phyloP scores from a whole-genome alignment of 768 basidiomycete species.

The Amanita polypyramis region DNA sequence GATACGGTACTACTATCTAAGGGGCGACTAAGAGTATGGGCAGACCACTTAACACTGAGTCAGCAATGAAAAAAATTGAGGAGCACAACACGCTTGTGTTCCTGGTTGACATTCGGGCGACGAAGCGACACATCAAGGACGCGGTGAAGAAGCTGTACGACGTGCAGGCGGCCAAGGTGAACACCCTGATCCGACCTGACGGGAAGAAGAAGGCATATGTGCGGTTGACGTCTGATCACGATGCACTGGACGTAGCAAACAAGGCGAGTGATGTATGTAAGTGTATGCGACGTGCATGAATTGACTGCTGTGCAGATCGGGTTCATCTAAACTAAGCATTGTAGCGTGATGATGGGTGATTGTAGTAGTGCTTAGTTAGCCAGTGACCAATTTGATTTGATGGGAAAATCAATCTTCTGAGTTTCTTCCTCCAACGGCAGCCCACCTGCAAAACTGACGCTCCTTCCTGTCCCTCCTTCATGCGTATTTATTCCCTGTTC shows the following conservation, averaged over 20 bases:
- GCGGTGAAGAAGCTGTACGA: slow-evolving; percentile 99
- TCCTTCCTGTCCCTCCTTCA: slow-evolving; percentile 8
- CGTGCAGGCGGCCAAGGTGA: slow-evolving; percentile 91
- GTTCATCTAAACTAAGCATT: slow-evolving; percentile 94
- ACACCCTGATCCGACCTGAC: slow-evolving; percentile 97
- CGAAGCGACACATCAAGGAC: slow-evolving; percentile 99
- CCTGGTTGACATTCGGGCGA: slow-evolving; percentile 88
- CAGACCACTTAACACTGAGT: slow-evolving; percentile 89
- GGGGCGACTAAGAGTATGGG: not conserved
- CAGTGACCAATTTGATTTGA: not conserved
- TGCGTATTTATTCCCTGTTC: slow-evolving; percentile 20
- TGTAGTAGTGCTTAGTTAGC: slow-evolving; percentile 1
- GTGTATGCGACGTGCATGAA: slow-evolving; percentile 1
- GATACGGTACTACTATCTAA: not conserved
- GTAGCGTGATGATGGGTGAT: slow-evolving; percentile 4
- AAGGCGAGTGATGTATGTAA: slow-evolving; percentile 43
- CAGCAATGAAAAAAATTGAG: slow-evolving; percentile 99
- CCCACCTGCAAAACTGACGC: not conserved
- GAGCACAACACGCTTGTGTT: slow-evolving; percentile 99
- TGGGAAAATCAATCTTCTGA: not conserved
- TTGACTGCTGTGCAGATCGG: slow-evolving; percentile 52
- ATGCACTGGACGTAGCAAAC: slow-evolving; percentile 95
- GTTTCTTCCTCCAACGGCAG: slow-evolving; percentile 1
- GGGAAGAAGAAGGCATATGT: slow-evolving; percentile 99
- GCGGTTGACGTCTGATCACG: slow-evolving; percentile 88